Conservation (phyloP, 108 stramenopile genomes). For the Cyclostephanos invisitatus region DNA sequence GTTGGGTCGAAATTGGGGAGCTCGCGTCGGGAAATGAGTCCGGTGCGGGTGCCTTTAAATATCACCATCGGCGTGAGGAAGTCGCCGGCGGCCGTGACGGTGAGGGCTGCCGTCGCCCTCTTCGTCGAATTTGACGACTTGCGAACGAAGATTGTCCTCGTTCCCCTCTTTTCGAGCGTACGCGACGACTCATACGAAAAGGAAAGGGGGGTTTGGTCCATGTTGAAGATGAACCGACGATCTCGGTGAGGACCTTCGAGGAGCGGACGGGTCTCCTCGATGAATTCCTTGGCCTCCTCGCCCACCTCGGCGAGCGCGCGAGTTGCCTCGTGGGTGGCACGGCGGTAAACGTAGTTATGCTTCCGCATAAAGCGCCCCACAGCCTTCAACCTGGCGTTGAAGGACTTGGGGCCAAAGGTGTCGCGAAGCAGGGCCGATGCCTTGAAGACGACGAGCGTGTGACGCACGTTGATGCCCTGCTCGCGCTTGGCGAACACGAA, state of each 20-base stretch:
- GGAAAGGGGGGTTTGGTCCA: constrained; percentile 1
- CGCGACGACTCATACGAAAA: background rate
- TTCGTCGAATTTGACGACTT: constrained; percentile 4
- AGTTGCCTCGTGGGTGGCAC: background rate
- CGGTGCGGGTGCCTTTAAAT: constrained; percentile 3
- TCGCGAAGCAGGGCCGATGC: too few species aligned
- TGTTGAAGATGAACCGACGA: background rate
- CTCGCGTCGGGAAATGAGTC: constrained; percentile 1
- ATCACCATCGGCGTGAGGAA: constrained; percentile 16
- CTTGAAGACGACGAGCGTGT: too few species aligned
- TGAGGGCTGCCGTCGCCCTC: constrained; percentile 7
- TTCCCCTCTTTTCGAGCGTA: background rate
- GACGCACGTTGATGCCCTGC: too few species aligned
- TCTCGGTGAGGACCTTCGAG: background rate
- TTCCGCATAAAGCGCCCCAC: too few species aligned
- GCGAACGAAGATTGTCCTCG: background rate
- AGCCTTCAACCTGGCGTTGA: too few species aligned
- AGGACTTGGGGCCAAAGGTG: too few species aligned
- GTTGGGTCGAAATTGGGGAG: background rate
- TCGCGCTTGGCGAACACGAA: too few species aligned
- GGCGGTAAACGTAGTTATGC: too few species aligned
- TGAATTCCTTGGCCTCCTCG: constrained; percentile 1
- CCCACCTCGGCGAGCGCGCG: background rate
- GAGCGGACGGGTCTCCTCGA: background rate
- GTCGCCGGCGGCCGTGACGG: constrained; percentile 19